These are phyloP conservation scores for Fusarium austroafricanum DNA, from an alignment of 2,329 filamentous ascomycete genomes.

Conservation along the genomic window DNA sequence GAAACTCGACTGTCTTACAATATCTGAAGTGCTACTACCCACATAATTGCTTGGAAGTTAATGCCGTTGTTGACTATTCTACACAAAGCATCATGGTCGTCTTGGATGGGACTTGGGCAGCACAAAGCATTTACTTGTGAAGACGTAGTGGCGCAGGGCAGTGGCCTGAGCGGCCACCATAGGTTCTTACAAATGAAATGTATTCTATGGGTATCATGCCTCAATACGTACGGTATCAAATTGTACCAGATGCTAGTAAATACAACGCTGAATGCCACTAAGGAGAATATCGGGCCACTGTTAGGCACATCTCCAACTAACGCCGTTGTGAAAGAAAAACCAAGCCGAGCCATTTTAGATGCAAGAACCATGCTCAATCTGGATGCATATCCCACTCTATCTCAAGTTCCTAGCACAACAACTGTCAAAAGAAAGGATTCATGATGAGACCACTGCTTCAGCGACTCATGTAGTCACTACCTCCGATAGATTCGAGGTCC, in stretches of 20 bases:
- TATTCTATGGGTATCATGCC: constrained; percentile 44
- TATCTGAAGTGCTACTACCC: no score
- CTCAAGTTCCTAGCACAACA: neutral
- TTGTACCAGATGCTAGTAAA: constrained; percentile 32
- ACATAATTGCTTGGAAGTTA: no score
- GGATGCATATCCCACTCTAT: neutral
- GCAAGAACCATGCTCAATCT: constrained; percentile 9
- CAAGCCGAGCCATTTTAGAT: neutral
- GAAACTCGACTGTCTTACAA: no score
- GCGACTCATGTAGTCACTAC: constrained; percentile 52
- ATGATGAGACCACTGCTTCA: neutral
- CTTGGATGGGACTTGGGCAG: neutral
- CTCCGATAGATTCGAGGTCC: constrained; percentile 59
- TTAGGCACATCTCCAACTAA: constrained; percentile 16
- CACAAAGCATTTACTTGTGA: neutral
- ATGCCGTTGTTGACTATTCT: no score
- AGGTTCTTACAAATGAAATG: constrained; percentile 11
- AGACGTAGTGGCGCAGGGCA: neutral
- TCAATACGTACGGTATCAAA: constrained; percentile 26
- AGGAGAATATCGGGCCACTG: constrained; percentile 12
- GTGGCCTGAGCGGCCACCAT: neutral
- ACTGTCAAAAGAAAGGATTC: neutral
- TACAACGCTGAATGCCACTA: constrained; percentile 34
- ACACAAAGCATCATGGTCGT: no score
- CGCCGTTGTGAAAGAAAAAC: constrained; percentile 26